Conservation (phyloP, 768 basidiomycete genomes). For the Neoboletus subvelutipes region DNA sequence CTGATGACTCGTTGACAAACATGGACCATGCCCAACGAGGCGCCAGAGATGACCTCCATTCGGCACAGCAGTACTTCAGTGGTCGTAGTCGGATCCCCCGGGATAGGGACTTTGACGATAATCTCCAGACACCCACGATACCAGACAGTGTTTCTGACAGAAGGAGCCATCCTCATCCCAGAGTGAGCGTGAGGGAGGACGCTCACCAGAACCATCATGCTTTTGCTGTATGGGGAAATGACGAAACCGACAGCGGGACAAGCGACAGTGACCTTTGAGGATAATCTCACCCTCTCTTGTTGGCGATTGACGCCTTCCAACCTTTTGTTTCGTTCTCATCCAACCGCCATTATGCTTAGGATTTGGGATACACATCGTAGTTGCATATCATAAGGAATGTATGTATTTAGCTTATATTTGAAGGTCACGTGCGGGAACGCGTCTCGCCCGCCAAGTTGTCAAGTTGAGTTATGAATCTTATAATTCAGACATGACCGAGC, state of each 20-base stretch:
- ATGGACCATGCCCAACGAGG: conserved; percentile 44
- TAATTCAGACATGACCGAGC: conserved; percentile 16
- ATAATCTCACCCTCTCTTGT: neutral
- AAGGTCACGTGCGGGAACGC: conserved; percentile 18
- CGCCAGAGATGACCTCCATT: conserved; percentile 53
- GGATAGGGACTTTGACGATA: conserved; percentile 60
- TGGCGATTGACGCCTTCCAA: neutral
- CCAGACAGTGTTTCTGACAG: conserved; percentile 29
- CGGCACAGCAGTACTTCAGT: conserved; percentile 36
- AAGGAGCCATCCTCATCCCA: conserved; percentile 11
- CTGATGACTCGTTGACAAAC: conserved; percentile 34
- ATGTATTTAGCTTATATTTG: neutral
- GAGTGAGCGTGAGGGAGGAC: conserved; percentile 17
- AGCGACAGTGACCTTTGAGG: conserved; percentile 62
- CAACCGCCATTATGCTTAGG: neutral
- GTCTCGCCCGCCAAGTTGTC: neutral
- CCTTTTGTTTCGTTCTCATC: conserved; percentile 5
- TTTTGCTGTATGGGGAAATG: conserved; percentile 86
- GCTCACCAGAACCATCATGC: conserved; percentile 45
- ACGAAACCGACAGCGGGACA: conserved; percentile 83
- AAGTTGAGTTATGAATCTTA: neutral
- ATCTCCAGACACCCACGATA: conserved; percentile 61
- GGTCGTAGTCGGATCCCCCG: conserved; percentile 58
- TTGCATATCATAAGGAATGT: conserved; percentile 6
- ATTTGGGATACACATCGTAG: neutral